These are phyloP conservation scores for Sechiopsis laciniata DNA, from an alignment of 306 rosid genomes.

Conservation along the genomic window DNA sequence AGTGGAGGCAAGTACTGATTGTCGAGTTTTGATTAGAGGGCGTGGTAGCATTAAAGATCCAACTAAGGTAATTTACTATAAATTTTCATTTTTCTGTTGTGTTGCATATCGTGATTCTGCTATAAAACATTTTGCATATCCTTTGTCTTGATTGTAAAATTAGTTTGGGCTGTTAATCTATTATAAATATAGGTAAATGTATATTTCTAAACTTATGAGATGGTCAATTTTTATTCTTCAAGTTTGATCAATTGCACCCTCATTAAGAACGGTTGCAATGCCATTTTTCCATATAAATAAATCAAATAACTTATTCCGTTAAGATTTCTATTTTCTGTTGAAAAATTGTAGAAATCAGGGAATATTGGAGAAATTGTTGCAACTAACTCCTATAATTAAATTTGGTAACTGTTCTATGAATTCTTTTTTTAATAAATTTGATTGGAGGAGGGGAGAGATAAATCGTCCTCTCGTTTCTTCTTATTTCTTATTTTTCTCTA, in stretches of 20 bases:
- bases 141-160: not conserved
- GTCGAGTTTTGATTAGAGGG: constrained; percentile 97
- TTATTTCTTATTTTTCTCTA: not conserved
- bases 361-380: not conserved
- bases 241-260: constrained; percentile 1
- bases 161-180: not conserved
- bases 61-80: constrained; percentile 52
- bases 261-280: not conserved
- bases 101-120: not conserved
- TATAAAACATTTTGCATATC: constrained; percentile 5
- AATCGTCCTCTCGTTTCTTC: not conserved
- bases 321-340: not conserved
- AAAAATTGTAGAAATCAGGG: not conserved
- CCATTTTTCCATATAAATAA: not conserved
- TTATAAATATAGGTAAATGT: not conserved
- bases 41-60: constrained; percentile 98
- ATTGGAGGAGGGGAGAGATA: not conserved
- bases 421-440: not conserved
- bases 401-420: not conserved
- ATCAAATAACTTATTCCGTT: not conserved
- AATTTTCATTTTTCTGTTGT: constrained; percentile 1
- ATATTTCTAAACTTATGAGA: constrained; percentile 1
- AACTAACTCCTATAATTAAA: not conserved
- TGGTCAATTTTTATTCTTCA: not conserved
- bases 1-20: constrained; percentile 86